Conservation (phyloP, 805 yeast species). For the Lachancea thermotolerans region DNA sequence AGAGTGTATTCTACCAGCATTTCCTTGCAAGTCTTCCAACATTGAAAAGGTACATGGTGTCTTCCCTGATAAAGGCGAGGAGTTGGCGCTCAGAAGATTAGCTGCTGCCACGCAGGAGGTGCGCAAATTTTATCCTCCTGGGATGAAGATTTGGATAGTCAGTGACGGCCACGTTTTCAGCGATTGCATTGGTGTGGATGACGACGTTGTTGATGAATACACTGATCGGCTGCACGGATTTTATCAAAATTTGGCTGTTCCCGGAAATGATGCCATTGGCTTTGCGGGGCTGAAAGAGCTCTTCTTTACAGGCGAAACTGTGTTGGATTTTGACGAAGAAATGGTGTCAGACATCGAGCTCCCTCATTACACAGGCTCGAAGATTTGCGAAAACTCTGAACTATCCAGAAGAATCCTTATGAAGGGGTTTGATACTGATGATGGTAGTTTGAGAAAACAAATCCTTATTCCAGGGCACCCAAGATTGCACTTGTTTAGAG, state of each 20-base stretch:
- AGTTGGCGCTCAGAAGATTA: slow-evolving; percentile 36
- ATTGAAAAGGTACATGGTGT: slow-evolving; percentile 42
- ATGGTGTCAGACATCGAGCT: slow-evolving; percentile 29
- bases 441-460: slow-evolving; percentile 61
- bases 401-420: slow-evolving; percentile 36
- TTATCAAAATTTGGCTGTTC: slow-evolving; percentile 34
- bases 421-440: slow-evolving; percentile 45
- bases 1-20: slow-evolving; percentile 57
- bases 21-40: slow-evolving; percentile 61
- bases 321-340: slow-evolving; percentile 22
- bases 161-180: slow-evolving; percentile 63
- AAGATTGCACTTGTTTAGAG: slow-evolving; percentile 46
- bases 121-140: slow-evolving; percentile 44
- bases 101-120: slow-evolving; percentile 30
- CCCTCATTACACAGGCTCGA: slow-evolving; percentile 35
- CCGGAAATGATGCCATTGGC: slow-evolving; percentile 31
- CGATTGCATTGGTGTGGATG: slow-evolving; percentile 59
- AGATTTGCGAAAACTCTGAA: slow-evolving; percentile 35
- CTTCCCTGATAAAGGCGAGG: slow-evolving; percentile 51
- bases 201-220: slow-evolving; percentile 44
- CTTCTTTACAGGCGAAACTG: slow-evolving; percentile 28
- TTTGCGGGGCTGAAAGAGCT: slow-evolving; percentile 38
- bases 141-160: slow-evolving; percentile 48
- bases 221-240: slow-evolving; percentile 40
- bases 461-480: slow-evolving; percentile 50